Evolutionary conservation across 805 yeast species (phyloP).

Genomic region (Zygosaccharomyces pseudorouxii): DNA sequence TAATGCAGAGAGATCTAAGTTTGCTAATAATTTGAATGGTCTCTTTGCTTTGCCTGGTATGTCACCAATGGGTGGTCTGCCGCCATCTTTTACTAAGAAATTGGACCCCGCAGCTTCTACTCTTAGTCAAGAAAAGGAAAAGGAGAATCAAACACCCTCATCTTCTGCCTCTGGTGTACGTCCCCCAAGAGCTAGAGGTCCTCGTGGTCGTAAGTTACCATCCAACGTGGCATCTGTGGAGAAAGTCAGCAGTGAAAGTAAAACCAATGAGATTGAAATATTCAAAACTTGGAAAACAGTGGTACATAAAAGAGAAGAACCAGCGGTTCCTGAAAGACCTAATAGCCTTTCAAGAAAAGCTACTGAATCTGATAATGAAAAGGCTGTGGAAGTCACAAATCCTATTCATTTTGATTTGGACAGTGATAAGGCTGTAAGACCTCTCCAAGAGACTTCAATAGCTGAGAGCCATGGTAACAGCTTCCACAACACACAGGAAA

Average conservation of each 20-base stretch:
- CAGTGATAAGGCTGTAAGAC: background rate
- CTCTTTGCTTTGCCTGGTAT: conserved; percentile 55
- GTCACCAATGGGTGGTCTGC: conserved; percentile 34
- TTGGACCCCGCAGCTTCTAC: conserved; percentile 10
- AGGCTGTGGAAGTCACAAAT: background rate
- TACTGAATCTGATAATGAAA: background rate
- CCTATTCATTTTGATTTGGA: conserved; percentile 1
- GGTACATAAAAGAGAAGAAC: background rate
- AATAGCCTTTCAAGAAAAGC: background rate
- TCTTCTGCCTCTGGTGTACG: conserved; percentile 7
- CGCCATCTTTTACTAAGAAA: conserved; percentile 22
- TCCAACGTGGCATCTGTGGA: conserved; percentile 41
- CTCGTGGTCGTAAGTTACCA: conserved; percentile 68
- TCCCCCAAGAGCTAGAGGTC: conserved; percentile 56
- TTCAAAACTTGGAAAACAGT: conserved; percentile 24
- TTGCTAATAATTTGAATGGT: conserved; percentile 58
- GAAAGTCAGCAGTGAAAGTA: conserved; percentile 24
- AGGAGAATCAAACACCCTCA: background rate
- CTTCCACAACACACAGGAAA: background rate
- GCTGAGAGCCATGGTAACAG: background rate
- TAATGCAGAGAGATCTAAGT: conserved; percentile 34
- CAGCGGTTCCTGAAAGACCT: background rate
- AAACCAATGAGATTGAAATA: conserved; percentile 20
- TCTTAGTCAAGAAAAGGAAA: background rate
- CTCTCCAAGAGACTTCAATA: background rate